Conservation (phyloP, 352 stramenopile genomes). For the Saprolegnia parasitica region DNA sequence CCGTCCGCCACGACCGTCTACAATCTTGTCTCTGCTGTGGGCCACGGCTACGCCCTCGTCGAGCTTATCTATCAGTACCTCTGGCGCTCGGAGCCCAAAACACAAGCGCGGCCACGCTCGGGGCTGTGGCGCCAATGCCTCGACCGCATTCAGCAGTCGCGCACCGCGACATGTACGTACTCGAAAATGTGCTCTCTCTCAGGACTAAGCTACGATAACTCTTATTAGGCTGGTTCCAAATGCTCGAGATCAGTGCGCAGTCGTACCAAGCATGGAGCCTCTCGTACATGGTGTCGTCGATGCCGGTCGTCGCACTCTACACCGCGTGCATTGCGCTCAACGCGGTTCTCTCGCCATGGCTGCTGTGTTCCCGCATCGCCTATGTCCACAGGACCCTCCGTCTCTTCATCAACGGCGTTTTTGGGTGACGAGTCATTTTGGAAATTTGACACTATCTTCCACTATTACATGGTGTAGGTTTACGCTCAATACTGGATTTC, state of each 20-base stretch:
- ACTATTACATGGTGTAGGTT: slow-evolving; percentile 3
- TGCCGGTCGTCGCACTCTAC: neutral
- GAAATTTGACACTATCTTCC: neutral
- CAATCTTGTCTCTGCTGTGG: neutral
- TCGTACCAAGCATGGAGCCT: slow-evolving; percentile 9
- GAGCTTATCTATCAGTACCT: neutral
- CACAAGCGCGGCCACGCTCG: neutral
- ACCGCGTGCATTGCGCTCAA: slow-evolving; percentile 2
- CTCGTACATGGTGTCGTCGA: neutral
- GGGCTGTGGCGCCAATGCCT: neutral
- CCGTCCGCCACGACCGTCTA: neutral
- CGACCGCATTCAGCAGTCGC: neutral
- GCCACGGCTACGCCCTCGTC: neutral
- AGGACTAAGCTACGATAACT: neutral
- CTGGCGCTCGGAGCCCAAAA: neutral
- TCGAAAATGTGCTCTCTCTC: neutral
- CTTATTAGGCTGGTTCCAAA: slow-evolving; percentile 6
- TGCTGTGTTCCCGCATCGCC: neutral
- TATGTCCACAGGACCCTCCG: neutral
- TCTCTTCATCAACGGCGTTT: slow-evolving; percentile 8
- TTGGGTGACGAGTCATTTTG: neutral
- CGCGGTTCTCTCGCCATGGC: neutral
- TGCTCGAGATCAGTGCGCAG: neutral
- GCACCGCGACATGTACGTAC: slow-evolving; percentile 6
- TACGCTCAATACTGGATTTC: neutral